Conservation (phyloP, 2,329 filamentous ascomycete species). For the Balansia obtecta region DNA sequence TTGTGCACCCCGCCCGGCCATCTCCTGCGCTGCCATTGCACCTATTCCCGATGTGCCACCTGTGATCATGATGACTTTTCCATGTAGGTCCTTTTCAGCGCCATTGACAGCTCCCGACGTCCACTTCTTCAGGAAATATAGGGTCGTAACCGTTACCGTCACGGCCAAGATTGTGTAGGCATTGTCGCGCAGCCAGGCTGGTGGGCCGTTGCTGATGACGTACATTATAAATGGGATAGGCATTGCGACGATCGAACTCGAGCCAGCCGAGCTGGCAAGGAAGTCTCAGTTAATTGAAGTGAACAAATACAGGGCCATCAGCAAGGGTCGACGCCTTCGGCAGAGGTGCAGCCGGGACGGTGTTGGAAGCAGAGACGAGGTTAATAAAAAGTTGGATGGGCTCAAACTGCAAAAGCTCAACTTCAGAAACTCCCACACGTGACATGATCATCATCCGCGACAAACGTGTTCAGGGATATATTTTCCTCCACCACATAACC, state of each 20-base stretch:
- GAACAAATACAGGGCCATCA: no score
- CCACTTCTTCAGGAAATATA: constrained; percentile 54
- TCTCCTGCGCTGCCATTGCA: constrained; percentile 57
- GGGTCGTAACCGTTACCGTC: constrained; percentile 21
- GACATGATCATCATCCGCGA: no score
- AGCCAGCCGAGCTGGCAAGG: neutral
- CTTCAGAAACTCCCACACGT: no score
- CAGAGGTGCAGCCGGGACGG: neutral
- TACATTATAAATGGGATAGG: constrained; percentile 39
- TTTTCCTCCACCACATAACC: no score
- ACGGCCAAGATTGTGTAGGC: constrained; percentile 29
- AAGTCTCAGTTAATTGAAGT: no score
- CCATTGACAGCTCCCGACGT: constrained; percentile 62
- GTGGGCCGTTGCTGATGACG: constrained; percentile 34
- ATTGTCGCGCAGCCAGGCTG: constrained; percentile 33
- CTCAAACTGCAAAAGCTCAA: no score
- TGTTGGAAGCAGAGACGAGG: no score
- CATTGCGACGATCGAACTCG: constrained; percentile 24
- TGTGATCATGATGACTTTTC: constrained; percentile 86
- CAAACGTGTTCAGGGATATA: no score
- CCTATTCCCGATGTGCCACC: constrained; percentile 92
- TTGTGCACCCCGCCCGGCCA: constrained; percentile 78
- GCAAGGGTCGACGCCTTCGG: neutral
- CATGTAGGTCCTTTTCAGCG: constrained; percentile 77
- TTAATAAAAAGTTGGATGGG: no score